Base-by-base conservation (phyloP, 1,284 basidiomycete genomes). In the Cerioporus squamosus region DNA sequence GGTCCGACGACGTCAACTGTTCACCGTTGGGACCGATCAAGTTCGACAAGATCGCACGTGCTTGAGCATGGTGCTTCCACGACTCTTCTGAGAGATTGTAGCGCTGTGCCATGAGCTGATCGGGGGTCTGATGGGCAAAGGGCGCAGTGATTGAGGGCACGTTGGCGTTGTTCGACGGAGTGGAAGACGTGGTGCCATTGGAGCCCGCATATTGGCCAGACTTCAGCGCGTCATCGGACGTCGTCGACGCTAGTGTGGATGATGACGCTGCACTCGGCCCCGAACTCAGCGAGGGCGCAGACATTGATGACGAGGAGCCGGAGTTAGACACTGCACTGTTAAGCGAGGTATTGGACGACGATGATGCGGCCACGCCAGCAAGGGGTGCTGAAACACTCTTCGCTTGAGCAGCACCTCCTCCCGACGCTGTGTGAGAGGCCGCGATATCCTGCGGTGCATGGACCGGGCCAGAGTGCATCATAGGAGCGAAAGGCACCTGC, bases 11-110 rank as follows among this genome's bases (percentile, higher is more conserved):
- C 53, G 91, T 91, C 61, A 93, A 79, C 67, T 91, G 91, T 72
- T 92, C 91, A 44, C 90, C 91, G 63, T 92, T 91, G 0, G 90
- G 91, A 18, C 90, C 90, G 47, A 93, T 91, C 20, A 92, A 75
- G 67, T 91, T 93, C 9, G 88, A 87, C 57, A 91, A 74, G 59
- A 92, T 90, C 4, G 89, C 90, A 15, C 88, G 85, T 44, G 89
- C 91, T 71, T 90, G 90, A 3, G 85, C 86, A 57, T 91, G 88
- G 66, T 92, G 88, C 73, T 89, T 90, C 90, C 89, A 91, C 7
- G 88, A 89, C 69, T 91, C 90, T 68, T 90, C 89, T 24, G 84
- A 80, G 36, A 87, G 76, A 59, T 81, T 75, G 71, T 84, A 87
- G 54, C 80, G 77, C 50, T 82, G 77, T 17, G 79, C 74, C 66